Evolutionary conservation across 306 rosid species (phyloP).

Genomic region (Trifolium fragiferum): DNA sequence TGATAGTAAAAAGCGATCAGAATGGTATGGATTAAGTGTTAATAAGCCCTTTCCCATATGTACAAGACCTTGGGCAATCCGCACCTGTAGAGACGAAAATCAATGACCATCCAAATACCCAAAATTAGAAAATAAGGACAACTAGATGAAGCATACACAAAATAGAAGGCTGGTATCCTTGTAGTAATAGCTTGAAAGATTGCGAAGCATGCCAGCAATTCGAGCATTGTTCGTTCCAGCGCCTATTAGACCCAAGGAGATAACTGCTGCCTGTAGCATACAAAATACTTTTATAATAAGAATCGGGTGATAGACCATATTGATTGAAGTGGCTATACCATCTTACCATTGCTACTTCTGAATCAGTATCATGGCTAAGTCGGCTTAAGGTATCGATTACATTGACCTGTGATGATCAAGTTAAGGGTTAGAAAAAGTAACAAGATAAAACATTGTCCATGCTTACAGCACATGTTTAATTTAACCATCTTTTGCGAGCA

Average conservation of each 20-base stretch:
- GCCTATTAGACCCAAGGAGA: slow-evolving; percentile 91
- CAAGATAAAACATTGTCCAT: background rate
- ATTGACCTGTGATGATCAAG: slow-evolving; percentile 67
- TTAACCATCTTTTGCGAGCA: slow-evolving; percentile 11
- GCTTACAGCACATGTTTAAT: background rate
- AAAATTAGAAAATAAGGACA: slow-evolving; percentile 27
- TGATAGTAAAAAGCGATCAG: slow-evolving; percentile 89
- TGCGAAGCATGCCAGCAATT: slow-evolving; percentile 98
- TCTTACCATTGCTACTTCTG: slow-evolving; percentile 98
- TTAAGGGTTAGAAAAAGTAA: slow-evolving; percentile 36
- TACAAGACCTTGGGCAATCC: slow-evolving; percentile 99
- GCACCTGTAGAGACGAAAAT: slow-evolving; percentile 66
- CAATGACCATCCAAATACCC: slow-evolving; percentile 24
- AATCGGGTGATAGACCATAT: slow-evolving; percentile 14
- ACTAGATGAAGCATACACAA: slow-evolving; percentile 65
- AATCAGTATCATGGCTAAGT: slow-evolving; percentile 94
- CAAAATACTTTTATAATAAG: slow-evolving; percentile 33
- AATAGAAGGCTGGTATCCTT: slow-evolving; percentile 94
- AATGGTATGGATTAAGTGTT: slow-evolving; percentile 96
- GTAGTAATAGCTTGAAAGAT: slow-evolving; percentile 97
- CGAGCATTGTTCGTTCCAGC: slow-evolving; percentile 99
- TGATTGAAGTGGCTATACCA: slow-evolving; percentile 10
- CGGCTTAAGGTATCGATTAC: slow-evolving; percentile 98
- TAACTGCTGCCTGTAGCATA: slow-evolving; percentile 87
- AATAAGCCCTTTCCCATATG: slow-evolving; percentile 96